phyloP scores from a whole-genome alignment of 305 asterid genomes.

The Rubia balearica region DNA sequence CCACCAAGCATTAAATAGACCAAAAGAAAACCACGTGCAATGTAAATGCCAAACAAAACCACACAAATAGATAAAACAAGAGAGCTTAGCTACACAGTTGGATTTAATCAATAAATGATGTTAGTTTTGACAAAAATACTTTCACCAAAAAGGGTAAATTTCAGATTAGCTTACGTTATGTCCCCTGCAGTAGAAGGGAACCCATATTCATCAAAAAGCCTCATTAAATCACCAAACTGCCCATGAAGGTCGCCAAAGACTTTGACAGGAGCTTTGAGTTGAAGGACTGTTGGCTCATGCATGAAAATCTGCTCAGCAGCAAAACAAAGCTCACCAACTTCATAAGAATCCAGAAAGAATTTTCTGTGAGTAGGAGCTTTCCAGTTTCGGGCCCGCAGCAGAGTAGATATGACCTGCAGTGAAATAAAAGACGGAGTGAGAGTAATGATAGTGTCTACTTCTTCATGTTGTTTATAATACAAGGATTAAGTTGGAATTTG shows the following conservation, averaged over 20 bases:
- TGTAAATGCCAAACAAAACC: not conserved
- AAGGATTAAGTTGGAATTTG: slow-evolving; percentile 9
- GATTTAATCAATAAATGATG: not conserved
- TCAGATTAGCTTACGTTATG: slow-evolving; percentile 65
- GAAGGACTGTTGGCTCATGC: slow-evolving; percentile 97
- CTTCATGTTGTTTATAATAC: not conserved
- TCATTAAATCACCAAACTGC: slow-evolving; percentile 97
- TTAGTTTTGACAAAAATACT: not conserved
- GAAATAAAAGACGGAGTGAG: slow-evolving; percentile 5
- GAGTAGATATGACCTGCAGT: slow-evolving; percentile 79
- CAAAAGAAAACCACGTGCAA: not conserved
- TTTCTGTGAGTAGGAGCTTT: slow-evolving; percentile 84
- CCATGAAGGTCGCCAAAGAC: slow-evolving; percentile 99
- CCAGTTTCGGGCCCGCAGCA: slow-evolving; percentile 96
- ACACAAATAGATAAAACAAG: slow-evolving; percentile 1
- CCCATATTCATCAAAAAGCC: slow-evolving; percentile 98
- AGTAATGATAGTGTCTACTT: not conserved
- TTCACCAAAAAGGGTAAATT: slow-evolving; percentile 14
- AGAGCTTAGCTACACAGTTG: not conserved
- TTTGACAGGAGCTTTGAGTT: slow-evolving; percentile 94
- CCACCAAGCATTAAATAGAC: not conserved
- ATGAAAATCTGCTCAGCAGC: slow-evolving; percentile 98
- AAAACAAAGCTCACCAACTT: slow-evolving; percentile 97
- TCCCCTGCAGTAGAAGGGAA: slow-evolving; percentile 99
- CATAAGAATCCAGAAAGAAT: slow-evolving; percentile 94